Conservation (phyloP, 495 filamentous ascomycete genomes). For the Clavariopsis aquatica region DNA sequence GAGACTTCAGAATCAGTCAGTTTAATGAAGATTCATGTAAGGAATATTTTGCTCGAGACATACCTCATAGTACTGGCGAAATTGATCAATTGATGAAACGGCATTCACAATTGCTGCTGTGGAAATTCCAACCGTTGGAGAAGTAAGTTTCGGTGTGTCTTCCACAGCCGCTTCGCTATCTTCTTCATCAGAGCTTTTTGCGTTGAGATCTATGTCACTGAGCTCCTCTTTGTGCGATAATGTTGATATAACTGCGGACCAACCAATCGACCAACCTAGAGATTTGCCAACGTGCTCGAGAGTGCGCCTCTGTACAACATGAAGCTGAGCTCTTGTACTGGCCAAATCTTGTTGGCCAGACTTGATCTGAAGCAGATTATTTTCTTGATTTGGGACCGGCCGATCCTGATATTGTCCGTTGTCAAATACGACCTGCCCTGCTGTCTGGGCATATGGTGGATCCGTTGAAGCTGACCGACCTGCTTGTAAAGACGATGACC, state of each 20-base stretch:
- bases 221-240: conserved; percentile 53
- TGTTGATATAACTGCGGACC: conserved; percentile 64
- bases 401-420: conserved; percentile 37
- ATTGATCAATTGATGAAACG: conserved; percentile 36
- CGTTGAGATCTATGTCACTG: conserved; percentile 59
- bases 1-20: conserved; percentile 18
- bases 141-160: conserved; percentile 11
- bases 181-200: conserved; percentile 30
- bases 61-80: conserved; percentile 40
- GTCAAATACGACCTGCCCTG: conserved; percentile 34
- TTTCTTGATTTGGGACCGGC: conserved; percentile 24
- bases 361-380: conserved; percentile 12
- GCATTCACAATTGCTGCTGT: conserved; percentile 27
- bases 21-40: neutral
- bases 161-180: conserved; percentile 39
- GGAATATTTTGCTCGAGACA: neutral
- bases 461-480: conserved; percentile 28
- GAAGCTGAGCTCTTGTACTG: conserved; percentile 75
- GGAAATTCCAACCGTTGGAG: conserved; percentile 29
- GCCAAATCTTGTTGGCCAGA: conserved; percentile 80
- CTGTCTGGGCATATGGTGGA: conserved; percentile 33
- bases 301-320: conserved; percentile 73
- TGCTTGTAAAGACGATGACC: conserved; percentile 53
- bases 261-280: conserved; percentile 75
- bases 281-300: conserved; percentile 73